Evolutionary conservation across 139 green algal species (phyloP).

Genomic region (Micractinium sp.): DNA sequence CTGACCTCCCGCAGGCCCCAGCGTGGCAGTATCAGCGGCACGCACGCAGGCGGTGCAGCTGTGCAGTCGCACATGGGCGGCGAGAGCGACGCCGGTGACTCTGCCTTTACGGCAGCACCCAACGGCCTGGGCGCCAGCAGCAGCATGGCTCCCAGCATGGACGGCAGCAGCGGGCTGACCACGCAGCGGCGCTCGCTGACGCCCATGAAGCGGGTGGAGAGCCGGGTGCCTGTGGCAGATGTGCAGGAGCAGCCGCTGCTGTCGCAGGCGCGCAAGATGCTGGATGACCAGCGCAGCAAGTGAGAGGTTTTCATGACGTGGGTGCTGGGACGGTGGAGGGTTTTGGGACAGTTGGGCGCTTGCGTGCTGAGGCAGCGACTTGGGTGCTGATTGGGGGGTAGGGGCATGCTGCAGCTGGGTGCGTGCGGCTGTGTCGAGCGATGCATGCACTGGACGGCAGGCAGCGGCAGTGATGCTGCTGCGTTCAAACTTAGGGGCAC

Average conservation of each 20-base stretch:
- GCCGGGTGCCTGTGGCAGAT: conserved; percentile 19
- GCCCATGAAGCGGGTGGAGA: conserved; percentile 27
- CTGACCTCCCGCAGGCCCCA: background rate
- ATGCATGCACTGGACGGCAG: background rate
- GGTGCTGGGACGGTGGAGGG: no score
- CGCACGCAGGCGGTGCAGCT: background rate
- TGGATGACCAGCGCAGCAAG: conserved; percentile 12
- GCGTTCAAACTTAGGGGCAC: background rate
- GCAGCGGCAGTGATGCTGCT: background rate
- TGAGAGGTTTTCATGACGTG: background rate
- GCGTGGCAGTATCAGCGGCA: no score
- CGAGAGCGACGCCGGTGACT: background rate
- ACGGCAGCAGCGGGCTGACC: background rate
- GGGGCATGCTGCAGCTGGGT: background rate
- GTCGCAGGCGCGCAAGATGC: background rate
- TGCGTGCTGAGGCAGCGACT: background rate
- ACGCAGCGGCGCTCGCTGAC: background rate
- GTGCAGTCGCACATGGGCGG: background rate
- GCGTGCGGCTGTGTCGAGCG: background rate
- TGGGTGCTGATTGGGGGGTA: background rate
- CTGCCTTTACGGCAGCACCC: background rate
- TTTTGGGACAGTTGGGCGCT: background rate
- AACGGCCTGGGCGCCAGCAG: background rate
- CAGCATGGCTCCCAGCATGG: background rate
- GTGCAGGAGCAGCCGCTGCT: conserved; percentile 31